These are phyloP conservation scores for Drechslera avenae DNA, from an alignment of 2,329 filamentous ascomycete species.

Conservation along the genomic window DNA sequence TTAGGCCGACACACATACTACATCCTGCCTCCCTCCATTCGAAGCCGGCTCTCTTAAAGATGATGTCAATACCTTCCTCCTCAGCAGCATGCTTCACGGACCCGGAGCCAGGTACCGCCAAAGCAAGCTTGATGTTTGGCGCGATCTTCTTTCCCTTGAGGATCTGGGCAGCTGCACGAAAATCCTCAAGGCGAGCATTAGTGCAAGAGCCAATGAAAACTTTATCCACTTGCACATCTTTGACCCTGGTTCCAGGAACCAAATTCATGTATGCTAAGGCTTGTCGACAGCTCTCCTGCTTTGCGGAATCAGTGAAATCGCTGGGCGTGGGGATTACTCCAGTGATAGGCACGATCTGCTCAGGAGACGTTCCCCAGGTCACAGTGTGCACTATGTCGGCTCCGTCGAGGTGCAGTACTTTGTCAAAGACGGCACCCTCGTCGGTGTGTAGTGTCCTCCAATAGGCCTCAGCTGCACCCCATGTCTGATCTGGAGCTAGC, in stretches of 20 bases:
- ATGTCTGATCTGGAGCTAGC: conserved; percentile 84
- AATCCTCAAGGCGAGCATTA: conserved; percentile 94
- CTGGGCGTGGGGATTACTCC: conserved; percentile 89
- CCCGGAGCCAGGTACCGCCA: conserved; percentile 96
- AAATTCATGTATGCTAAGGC: conserved; percentile 97
- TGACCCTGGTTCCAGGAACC: conserved; percentile 81
- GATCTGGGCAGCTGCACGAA: conserved; percentile 82
- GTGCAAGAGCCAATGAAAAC: conserved; percentile 98
- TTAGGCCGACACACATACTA: conserved; percentile 99
- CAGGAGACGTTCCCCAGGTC: conserved; percentile 95
- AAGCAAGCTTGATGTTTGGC: conserved; percentile 85
- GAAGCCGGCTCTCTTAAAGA: conserved; percentile 90
- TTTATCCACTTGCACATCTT: conserved; percentile 90
- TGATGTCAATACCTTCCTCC: conserved; percentile 86
- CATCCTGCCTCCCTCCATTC: conserved; percentile 98
- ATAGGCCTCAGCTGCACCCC: conserved; percentile 85
- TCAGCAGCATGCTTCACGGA: conserved; percentile 93
- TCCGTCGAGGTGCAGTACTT: conserved; percentile 84
- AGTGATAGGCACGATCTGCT: conserved; percentile 94
- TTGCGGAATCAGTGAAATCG: conserved; percentile 77
- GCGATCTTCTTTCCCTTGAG: conserved; percentile 88
- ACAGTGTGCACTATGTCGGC: conserved; percentile 94
- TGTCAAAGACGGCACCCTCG: conserved; percentile 85
- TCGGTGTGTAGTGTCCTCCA: conserved; percentile 89
- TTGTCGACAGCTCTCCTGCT: conserved; percentile 78